Base-by-base conservation (phyloP, 129 eudicot genomes). In the Artemisia argyi region DNA sequence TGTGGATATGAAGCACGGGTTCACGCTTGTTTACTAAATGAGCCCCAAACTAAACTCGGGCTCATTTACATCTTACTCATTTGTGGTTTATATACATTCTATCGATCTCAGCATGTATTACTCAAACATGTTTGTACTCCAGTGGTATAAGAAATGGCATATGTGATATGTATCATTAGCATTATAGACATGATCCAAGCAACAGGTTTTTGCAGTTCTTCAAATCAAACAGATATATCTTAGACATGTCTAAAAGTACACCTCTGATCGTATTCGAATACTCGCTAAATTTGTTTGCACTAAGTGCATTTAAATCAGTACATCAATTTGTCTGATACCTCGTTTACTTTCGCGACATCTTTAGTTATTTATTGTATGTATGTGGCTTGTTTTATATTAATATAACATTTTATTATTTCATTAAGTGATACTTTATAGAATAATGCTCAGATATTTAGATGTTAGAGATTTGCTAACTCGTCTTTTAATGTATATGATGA, bases 291-390 rank as follows among this genome's bases (percentile, higher is more conserved):
- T 63, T 35, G 6, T 17, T 12, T 32, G 78, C 52, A 50, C 61
- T 7, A 63, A 52, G 2, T 51, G 64, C 44, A 28, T 50, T 49
- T 12, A 18, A 3, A 28, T 14, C 11, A 24, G 53, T 51, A 63
- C 53, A 32, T 35, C 44, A 11, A 13, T 63, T 73, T 73, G 71
- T 63, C 71, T 2, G 39, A 2, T 50, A 73, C 52, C 61, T 11
- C 64, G 69, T 73, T 61, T 73, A 63, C 78, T 73, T 73, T 73
- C 53, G 13, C 18, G 54, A 15, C 24, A 52, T 52, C 70, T 32
- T 61, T 35, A 8, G 62, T 30, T 49, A 22, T 61, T 20, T 58
- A 71, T 71, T 71, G 26, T 18, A 56, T 71, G 26, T 28, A 59
- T 59, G 39, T 59, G 15, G 30, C 14, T 11, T 59, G 26, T 59